Conservation (phyloP, 2,329 filamentous ascomycete species). For the Leptographium wingfieldii region DNA sequence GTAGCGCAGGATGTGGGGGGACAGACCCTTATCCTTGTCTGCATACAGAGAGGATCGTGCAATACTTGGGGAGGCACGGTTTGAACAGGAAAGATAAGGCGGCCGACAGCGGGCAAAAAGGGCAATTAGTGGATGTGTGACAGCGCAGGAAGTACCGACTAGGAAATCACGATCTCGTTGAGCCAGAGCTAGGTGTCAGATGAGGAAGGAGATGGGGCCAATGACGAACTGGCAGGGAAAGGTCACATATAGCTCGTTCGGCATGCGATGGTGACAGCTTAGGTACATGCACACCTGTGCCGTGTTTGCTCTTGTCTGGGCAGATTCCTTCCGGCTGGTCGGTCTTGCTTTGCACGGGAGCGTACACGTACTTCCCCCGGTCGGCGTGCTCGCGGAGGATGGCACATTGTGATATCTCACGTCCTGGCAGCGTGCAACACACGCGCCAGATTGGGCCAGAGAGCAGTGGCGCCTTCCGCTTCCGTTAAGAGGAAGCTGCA, state of each 20-base stretch:
- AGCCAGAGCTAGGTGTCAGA: neutral
- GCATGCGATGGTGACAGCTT: too few species aligned
- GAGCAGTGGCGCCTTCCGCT: neutral
- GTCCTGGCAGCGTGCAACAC: too few species aligned
- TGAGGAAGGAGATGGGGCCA: neutral
- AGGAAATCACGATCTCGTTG: neutral
- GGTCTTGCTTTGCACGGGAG: too few species aligned
- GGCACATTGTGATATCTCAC: too few species aligned
- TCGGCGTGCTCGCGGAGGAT: too few species aligned
- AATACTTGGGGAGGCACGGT: neutral
- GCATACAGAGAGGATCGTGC: neutral
- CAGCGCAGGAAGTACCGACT: neutral
- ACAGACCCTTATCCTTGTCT: neutral
- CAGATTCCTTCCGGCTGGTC: too few species aligned
- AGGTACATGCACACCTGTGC: too few species aligned
- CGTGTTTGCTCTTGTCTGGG: too few species aligned
- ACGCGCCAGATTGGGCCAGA: neutral
- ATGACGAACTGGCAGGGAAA: neutral
- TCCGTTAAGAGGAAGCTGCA: neutral
- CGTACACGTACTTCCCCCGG: too few species aligned
- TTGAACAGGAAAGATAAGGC: neutral
- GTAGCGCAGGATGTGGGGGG: neutral
- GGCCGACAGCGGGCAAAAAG: neutral
- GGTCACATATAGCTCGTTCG: neutral
- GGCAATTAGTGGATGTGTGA: neutral